Conservation (phyloP, 352 stramenopile species). For the Pythium insidiosum region DNA sequence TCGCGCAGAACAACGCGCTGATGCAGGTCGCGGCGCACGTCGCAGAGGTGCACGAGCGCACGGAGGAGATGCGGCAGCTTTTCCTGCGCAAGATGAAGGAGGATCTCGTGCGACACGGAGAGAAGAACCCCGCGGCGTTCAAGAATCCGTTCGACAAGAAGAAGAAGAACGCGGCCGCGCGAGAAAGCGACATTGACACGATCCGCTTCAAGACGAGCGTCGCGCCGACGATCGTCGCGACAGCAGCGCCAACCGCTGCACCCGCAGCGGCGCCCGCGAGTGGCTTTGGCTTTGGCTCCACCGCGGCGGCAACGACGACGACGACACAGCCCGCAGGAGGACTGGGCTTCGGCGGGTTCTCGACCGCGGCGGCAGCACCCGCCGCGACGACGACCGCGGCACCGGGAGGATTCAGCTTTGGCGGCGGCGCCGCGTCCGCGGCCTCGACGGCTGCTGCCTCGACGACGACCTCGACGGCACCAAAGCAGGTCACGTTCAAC, state of each 20-base stretch:
- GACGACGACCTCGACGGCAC: conserved; percentile 2
- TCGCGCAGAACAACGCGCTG: conserved; percentile 67
- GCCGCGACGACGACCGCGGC: conserved; percentile 5
- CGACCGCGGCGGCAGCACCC: neutral
- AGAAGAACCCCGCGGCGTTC: conserved; percentile 45
- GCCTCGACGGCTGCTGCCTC: neutral
- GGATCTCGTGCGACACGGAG: conserved; percentile 49
- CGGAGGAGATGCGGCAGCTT: conserved; percentile 57
- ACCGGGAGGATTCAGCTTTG: conserved; percentile 30
- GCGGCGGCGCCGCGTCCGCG: conserved; percentile 9
- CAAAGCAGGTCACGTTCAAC: neutral
- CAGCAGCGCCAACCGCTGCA: conserved; percentile 6
- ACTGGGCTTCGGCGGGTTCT: conserved; percentile 8
- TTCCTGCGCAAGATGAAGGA: conserved; percentile 63
- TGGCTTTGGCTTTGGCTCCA: conserved; percentile 24
- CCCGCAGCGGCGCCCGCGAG: conserved; percentile 10
- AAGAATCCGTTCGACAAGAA: conserved; percentile 76
- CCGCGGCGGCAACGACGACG: conserved; percentile 5
- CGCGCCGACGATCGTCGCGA: conserved; percentile 48
- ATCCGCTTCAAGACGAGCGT: conserved; percentile 75
- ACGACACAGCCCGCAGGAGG: too few species aligned
- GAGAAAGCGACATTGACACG: conserved; percentile 60
- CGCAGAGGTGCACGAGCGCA: conserved; percentile 67
- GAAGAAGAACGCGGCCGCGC: conserved; percentile 44
- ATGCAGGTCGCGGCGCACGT: conserved; percentile 72